Conservation (phyloP, 257 asterid species). For the Petrea volubilis region DNA sequence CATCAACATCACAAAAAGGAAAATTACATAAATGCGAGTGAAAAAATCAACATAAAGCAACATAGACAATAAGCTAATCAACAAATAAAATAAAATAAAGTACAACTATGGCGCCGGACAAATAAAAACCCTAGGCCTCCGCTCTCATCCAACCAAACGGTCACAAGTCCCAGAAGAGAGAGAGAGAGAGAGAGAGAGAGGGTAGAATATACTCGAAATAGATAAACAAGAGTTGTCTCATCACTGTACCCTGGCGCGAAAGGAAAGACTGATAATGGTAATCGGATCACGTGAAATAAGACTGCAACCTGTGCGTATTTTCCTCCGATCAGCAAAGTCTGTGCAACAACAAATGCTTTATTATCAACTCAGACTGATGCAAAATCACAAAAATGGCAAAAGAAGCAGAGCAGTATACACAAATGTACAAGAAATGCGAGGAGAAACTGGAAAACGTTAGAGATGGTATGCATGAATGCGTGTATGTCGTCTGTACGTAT, state of each 20-base stretch:
- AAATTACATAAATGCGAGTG: not conserved
- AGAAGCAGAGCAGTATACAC: not conserved
- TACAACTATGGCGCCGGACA: not conserved
- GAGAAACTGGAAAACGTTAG: not conserved
- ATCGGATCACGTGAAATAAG: not conserved
- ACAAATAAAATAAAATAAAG: not conserved
- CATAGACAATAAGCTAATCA: not conserved
- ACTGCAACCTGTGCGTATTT: not conserved
- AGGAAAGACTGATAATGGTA: not conserved
- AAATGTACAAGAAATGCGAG: not conserved
- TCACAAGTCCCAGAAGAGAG: not conserved
- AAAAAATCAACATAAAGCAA: not conserved
- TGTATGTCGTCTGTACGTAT: too few species aligned
- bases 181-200: not conserved
- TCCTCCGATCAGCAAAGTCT: not conserved
- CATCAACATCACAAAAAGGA: not conserved
- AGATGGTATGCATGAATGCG: not conserved
- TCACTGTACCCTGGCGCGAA: slow-evolving; percentile 10
- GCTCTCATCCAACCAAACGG: slow-evolving; percentile 8
- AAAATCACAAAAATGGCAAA: not conserved
- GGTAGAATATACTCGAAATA: not conserved
- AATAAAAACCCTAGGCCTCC: not conserved
- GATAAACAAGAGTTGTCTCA: not conserved
- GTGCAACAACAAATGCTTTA: not conserved
- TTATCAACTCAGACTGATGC: not conserved